A percentile compares a stretch with the other conserved stretches of the same genome.
Conservation (phyloP, 2,329 filamentous ascomycete species). For the Rhynchosporium graminicola region DNA sequence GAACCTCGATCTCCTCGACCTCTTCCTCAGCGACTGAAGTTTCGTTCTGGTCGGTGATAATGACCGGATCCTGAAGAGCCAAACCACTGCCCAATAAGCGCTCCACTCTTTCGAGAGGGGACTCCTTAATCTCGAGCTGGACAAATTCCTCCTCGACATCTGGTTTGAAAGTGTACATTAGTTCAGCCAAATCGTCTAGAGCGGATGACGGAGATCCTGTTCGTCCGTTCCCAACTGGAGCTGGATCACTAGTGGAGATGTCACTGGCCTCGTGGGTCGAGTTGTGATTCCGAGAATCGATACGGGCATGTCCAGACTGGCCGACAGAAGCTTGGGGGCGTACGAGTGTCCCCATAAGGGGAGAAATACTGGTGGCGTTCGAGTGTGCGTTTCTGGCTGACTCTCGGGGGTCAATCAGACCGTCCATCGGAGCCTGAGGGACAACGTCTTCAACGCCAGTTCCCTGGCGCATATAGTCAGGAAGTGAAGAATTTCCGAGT, state of each 20-base stretch:
- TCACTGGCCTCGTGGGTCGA: not conserved
- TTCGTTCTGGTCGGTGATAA: not conserved
- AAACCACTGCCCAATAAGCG: conserved; percentile 10
- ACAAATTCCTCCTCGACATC: conserved; percentile 24
- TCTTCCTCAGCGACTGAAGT: conserved; percentile 17
- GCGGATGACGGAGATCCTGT: not conserved
- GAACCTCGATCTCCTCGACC: not conserved
- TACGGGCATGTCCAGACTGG: too few relatives aligned
- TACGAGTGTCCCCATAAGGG: not conserved
- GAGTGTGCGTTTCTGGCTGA: conserved; percentile 6
- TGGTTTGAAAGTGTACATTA: not conserved
- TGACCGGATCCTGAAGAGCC: not conserved
- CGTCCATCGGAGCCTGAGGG: conserved; percentile 30
- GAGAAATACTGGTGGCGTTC: not conserved
- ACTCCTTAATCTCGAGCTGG: conserved; percentile 23
- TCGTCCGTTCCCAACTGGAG: not conserved
- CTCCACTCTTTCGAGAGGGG: conserved; percentile 27
- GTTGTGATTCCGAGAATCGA: not conserved
- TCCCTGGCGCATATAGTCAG: conserved; percentile 19
- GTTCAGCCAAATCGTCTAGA: conserved; percentile 1
- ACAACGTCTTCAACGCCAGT: conserved; percentile 37
- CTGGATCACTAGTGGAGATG: not conserved
- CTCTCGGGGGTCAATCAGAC: conserved; percentile 25
- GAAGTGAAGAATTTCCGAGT: conserved; percentile 2
- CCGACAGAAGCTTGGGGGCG: not conserved